Evolutionary conservation across 495 filamentous ascomycete genomes (phyloP), one percentile per base, ranked within the genome.

Genomic region (Hypoxylon perforatum): DNA sequence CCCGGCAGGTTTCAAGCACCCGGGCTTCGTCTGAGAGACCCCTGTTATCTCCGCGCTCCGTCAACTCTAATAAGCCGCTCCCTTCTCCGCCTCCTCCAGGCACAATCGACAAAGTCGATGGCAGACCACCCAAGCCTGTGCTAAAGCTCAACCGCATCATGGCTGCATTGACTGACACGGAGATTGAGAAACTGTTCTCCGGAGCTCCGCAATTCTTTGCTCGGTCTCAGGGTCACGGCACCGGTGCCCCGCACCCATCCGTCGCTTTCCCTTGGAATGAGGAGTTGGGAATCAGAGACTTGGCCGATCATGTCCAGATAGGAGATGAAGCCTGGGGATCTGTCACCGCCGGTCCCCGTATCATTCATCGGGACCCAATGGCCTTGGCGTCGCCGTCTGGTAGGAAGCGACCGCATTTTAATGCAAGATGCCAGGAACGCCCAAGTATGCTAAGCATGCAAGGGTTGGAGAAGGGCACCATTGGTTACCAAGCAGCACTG

Each of bases 391-490:
- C 75, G 44, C 73, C 69, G 21, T 70, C 64, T 23, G 62, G 57
- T 55, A 82, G 77, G 69, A 73, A 79, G n/a, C 76, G 77, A 69
- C 77, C 86, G 72, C 72, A 87, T 77, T 73, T 91, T 82, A 75
- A 88, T 78, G 75, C 81, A 75, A 61, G 86, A 71, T 76, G 83
- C 82, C 68, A 85, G 76, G 81, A 84, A 61, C 70, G 90, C 2
- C 91, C 91, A 5, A 91, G 85, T 73, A 94, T 93, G 91, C 80
- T 93, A 44, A 89, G 88, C 69, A 87, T 86, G 75, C 87, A 88
- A 57, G 87, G 90, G 44, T 77, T 85, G 39, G 91, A 94, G 70
- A 86, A 87, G 39, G 91, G 91, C 4, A 90, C 90, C 33, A 76
- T 92, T 21, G 91, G 91, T n/a, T 92, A 88, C 67, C 84, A 87